Percentiles rank a stretch among this genome's conserved stretches.
Evolutionary conservation across 1,284 basidiomycete species (phyloP).

Genomic region (Ceratobasidium theobromae): DNA sequence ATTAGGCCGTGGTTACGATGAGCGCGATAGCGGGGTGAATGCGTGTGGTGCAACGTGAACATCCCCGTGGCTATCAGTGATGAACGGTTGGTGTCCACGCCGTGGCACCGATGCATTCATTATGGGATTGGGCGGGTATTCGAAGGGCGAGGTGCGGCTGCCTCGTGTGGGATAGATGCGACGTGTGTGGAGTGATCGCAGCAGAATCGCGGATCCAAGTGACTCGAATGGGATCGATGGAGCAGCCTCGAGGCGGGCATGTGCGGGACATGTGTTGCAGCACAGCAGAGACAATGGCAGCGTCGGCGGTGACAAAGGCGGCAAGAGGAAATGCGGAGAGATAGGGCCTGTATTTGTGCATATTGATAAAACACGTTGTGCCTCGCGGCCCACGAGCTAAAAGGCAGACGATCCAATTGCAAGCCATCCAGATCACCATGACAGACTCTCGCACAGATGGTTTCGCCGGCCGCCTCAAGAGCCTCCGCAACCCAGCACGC

Average conservation of each 20-base stretch:
- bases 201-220: neutral
- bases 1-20: too few relatives aligned
- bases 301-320: neutral
- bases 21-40: too few relatives aligned
- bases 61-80: conserved; percentile 14
- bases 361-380: neutral
- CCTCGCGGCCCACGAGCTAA: neutral
- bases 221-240: conserved; percentile 14
- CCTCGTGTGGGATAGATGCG: neutral
- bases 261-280: conserved; percentile 10
- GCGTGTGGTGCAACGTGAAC: conserved; percentile 12
- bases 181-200: neutral
- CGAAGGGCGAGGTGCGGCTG: conserved; percentile 12
- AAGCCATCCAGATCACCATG: too few relatives aligned
- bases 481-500: conserved; percentile 1
- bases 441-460: neutral
- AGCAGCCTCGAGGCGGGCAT: conserved; percentile 24
- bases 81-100: neutral
- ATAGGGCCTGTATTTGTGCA: neutral
- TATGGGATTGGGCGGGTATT: too few relatives aligned
- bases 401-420: too few relatives aligned
- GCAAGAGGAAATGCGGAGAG: neutral
- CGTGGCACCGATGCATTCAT: neutral
- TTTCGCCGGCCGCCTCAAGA: conserved; percentile 1
- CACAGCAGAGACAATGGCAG: conserved; percentile 12